Conservation (phyloP, 2,329 filamentous ascomycete species). For the Penicillium hesseltinei region DNA sequence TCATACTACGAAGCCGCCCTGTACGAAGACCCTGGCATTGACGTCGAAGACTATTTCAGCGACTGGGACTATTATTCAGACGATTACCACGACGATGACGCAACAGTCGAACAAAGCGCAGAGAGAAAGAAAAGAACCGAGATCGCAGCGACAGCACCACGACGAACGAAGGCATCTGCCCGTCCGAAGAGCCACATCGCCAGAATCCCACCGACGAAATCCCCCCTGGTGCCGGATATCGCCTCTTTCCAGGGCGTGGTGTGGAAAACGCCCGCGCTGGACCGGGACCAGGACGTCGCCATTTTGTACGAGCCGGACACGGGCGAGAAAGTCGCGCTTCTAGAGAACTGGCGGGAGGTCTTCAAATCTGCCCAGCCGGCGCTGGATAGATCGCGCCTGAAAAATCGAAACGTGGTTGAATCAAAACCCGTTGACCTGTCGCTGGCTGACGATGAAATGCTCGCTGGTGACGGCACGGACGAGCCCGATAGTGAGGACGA, state of each 20-base stretch:
- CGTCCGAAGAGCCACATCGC: neutral
- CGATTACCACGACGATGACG: constrained; percentile 47
- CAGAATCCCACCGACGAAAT: constrained; percentile 7
- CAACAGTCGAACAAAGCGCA: constrained; percentile 30
- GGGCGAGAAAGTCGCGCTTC: constrained; percentile 44
- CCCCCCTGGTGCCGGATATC: constrained; percentile 20
- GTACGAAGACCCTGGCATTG: constrained; percentile 40
- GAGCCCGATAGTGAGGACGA: constrained; percentile 14
- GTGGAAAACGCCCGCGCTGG: constrained; percentile 36
- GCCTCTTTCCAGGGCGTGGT: constrained; percentile 41
- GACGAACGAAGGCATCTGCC: constrained; percentile 13
- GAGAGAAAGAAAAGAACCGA: constrained; percentile 12
- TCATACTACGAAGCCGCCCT: constrained; percentile 42
- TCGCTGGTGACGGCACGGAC: constrained; percentile 3
- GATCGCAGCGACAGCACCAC: constrained; percentile 15
- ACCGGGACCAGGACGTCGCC: constrained; percentile 22
- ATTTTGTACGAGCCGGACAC: constrained; percentile 40
- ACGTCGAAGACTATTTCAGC: constrained; percentile 42
- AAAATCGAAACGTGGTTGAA: constrained; percentile 12
- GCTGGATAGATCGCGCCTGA: constrained; percentile 25
- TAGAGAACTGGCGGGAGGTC: constrained; percentile 48
- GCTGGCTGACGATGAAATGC: constrained; percentile 5
- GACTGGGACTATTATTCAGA: constrained; percentile 49
- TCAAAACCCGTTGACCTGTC: neutral
- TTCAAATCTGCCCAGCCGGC: constrained; percentile 40